Base-by-base conservation (phyloP, 2,329 filamentous ascomycete genomes). In the Cytospora schulzeri region DNA sequence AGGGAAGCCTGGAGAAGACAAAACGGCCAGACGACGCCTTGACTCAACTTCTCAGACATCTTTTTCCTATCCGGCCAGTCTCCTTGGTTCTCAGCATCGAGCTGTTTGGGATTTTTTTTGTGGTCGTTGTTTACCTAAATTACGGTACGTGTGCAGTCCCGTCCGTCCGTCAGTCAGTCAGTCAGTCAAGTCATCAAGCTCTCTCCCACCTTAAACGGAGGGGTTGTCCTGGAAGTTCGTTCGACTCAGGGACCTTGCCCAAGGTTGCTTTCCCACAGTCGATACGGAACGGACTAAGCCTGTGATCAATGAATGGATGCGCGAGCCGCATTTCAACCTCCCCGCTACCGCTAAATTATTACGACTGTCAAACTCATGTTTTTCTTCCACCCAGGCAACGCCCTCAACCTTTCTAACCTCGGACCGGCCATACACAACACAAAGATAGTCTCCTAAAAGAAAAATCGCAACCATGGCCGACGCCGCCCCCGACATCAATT, bases 401-500 rank as follows among this genome's bases (percentile, higher is more conserved):
- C 57, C 60, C 51, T 45, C 29, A 45, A 15, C 48, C 38, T 48
- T 50, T 60, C 33, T 54, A 63, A 56, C 57, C 64, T 56, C 56
- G 67, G 68, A 67, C 62, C 73, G 73, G 69, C 69, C 73, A 69
- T 69, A 71, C 71, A 68, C 68, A 64, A 68, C 68, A 65, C 54
- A 55, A 24, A 59, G 33, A 58, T 54, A 62, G 50, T 48, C 62
- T 55, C 55, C 58, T 57, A 41, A 38, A 57, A 60, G 53, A 45
- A 57, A 58, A 45, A 26, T 51, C 57, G 52, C 76, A 77, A 83
- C 75, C 79, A 92, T 87, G 85, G 85, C 84, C 79, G 85, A 83
- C 83, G 93, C 73, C 75, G 73, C 76, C 63, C 81, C 96, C 91
- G 92, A 98, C 83, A 96, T 98, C 84, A 96, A 94, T 84, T 90